Base-by-base conservation (phyloP, 1,284 basidiomycete genomes). In the Austropuccinia psidii region DNA sequence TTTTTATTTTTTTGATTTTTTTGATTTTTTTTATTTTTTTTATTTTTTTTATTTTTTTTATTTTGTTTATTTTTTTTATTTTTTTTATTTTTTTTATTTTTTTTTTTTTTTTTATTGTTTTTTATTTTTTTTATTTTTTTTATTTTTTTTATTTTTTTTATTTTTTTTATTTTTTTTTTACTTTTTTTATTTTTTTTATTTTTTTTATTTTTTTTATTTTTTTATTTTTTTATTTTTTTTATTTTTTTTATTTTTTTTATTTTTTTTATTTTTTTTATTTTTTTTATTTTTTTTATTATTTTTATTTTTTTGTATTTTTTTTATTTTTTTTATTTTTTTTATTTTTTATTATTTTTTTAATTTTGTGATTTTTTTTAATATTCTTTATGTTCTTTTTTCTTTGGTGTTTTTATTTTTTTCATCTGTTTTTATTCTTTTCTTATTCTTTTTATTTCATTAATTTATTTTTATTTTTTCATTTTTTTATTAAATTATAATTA, bases 1-100 rank as follows among this genome's bases (percentile, higher is more conserved):
- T 54, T 39, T 47, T 65, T 11, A 49, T 65, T 41, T 54, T 54
- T 35, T 65, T 54, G 24, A 7, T 29, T 39, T 39, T 65, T 65
- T 54, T 39, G n/a, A 49, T 39, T 54, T 37, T 31, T 58, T 35
- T 35, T 31, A 6, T 13, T 35, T 58, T n/a, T 31, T 31, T 27
- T 58, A 11, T 31, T n/a, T 58, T 31, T 58, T 31, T 29, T 58
- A 8, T 31, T 31, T 31, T 29, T 29, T 58, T 31, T 58, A 11
- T 31, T 35, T 35, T 27, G 19, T 58, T 58, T 35, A 6, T 13
- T 31, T 35, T 31, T 35, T 58, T 13, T 35, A 11, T 35, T 58
- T 58, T 31, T 35, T 58, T 31, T 13, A 27, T 31, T 58, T 35
- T 58, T 58, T 35, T 27, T 29, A 11, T 58, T 58, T 58, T 31